These are phyloP conservation scores for Chaetomiaceae sp. DNA, from an alignment of 2,329 filamentous ascomycete species.

Conservation along the genomic window DNA sequence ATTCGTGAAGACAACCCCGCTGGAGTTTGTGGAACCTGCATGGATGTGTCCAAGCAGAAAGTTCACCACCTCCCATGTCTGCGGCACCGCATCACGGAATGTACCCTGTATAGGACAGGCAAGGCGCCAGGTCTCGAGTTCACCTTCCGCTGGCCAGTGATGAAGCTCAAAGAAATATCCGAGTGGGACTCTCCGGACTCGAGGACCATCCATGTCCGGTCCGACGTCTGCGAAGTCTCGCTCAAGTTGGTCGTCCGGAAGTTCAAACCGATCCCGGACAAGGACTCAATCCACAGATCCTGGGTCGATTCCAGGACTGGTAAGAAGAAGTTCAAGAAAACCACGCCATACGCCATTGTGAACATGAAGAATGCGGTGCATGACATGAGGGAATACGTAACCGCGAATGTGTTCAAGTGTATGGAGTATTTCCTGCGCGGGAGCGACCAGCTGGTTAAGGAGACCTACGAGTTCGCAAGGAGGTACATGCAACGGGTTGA, in stretches of 20 bases:
- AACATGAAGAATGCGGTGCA: conserved; percentile 11
- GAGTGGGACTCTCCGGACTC: conserved; percentile 8
- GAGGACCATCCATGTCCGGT: conserved; percentile 10
- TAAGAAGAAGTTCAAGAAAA: conserved; percentile 14
- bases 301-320: conserved; percentile 16
- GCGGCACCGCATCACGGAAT: conserved; percentile 15
- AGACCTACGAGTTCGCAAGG: conserved; percentile 13
- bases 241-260: conserved; percentile 11
- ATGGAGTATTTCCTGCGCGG: conserved; percentile 10
- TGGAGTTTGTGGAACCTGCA: conserved; percentile 8
- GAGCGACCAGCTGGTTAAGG: conserved; percentile 12
- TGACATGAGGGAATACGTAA: conserved; percentile 13
- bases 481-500: conserved; percentile 9
- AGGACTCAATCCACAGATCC: conserved; percentile 11
- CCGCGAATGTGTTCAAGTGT: conserved; percentile 6
- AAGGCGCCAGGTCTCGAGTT: conserved; percentile 16
- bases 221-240: conserved; percentile 12
- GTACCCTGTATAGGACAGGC: conserved; percentile 12
- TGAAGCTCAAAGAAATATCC: conserved; percentile 16
- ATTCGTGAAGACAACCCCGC: conserved; percentile 7
- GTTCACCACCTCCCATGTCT: conserved; percentile 12
- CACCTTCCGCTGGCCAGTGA: conserved; percentile 15
- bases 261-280: conserved; percentile 10
- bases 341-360: conserved; percentile 15
- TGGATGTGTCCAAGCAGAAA: conserved; percentile 9